Base-by-base conservation (phyloP, 108 stramenopile genomes). In the Aureococcus anophagefferens region DNA sequence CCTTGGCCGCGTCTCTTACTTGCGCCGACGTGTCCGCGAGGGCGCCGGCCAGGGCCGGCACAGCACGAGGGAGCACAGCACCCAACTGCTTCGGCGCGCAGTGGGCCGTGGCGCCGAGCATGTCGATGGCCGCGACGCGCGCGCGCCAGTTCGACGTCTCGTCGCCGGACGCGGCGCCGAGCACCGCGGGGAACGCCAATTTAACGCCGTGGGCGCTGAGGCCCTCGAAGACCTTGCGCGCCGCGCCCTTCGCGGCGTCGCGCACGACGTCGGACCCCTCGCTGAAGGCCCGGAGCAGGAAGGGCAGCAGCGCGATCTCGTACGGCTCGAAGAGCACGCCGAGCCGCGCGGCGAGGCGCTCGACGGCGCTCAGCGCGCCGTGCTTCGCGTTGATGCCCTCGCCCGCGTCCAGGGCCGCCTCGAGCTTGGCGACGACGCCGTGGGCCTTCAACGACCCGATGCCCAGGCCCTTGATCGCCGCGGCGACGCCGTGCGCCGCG, bases 321-420 rank as follows among this genome's bases (percentile, higher is more conserved):
- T 98, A 99, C 0, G 99, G 99, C 75, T 99, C 99, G 74, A 98
- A 99, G 13, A 99, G 88, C 40, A 98, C 81, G 31, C 92, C 96
- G 32, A 99, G 83, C 4, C 92, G 75, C 25, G 73, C 79, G 74
- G 93, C 93, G 45, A 98, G 81, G 17, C 91, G 83, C 76, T 98
- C 96, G 67, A 99, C 91, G 5, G 90, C 90, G 76, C 94, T 92
- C 29, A 99, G 80, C n/a, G 93, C 85, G 31, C 99, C 99, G 73
- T 99, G 94, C 67, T 95, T 93, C 51, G 78, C 80, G 25, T 65
- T 7, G 4, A 70, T 81, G 17, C 87, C 70, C 18, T 75, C 70
- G 28, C 89, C 89, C 40, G 40, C 40, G 13, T 44, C 40, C 62
- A 85, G 91, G 3, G 94, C 92, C 65, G 90, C 95, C 77, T 96